Evolutionary conservation across 2,329 filamentous ascomycete species (phyloP).

Genomic region (Didymella exigua): DNA sequence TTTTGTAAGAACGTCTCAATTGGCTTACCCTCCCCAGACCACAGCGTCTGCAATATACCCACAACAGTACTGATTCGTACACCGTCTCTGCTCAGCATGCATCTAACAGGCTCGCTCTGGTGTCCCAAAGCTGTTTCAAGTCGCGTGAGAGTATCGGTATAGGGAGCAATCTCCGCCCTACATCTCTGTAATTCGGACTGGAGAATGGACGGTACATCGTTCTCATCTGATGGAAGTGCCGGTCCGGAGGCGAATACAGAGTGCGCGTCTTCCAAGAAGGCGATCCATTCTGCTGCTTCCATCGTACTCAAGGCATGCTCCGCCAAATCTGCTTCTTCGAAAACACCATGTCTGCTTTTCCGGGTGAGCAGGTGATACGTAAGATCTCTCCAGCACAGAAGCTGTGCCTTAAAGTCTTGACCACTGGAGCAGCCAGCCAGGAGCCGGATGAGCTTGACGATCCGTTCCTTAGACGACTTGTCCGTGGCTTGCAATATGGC

Average conservation of each 20-base stretch:
- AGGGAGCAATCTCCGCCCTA: not conserved
- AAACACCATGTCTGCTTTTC: conserved; percentile 6
- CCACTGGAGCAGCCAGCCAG: conserved; percentile 10
- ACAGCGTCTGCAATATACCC: conserved; percentile 26
- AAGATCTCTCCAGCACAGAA: conserved; percentile 31
- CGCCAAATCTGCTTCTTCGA: conserved; percentile 4
- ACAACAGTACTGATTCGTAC: conserved; percentile 14
- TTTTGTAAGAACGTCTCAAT: conserved; percentile 31
- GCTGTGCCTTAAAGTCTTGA: conserved; percentile 3
- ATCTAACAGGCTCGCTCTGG: conserved; percentile 15
- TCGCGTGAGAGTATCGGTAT: conserved; percentile 18
- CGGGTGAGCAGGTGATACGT: conserved; percentile 23
- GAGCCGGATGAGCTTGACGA: conserved; percentile 27
- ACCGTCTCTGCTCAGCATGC: conserved; percentile 23
- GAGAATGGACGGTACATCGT: conserved; percentile 16
- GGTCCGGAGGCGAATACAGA: conserved; percentile 22
- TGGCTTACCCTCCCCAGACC: conserved; percentile 11
- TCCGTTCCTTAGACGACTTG: conserved; percentile 9
- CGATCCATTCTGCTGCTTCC: conserved; percentile 28
- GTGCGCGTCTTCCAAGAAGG: conserved; percentile 28
- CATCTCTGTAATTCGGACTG: conserved; percentile 6
- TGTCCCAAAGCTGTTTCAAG: conserved; percentile 24
- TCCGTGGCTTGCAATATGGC: conserved; percentile 13
- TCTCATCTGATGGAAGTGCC: conserved; percentile 1
- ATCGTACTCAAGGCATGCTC: conserved; percentile 26